phyloP scores from a whole-genome alignment of 495 filamentous ascomycete genomes.

The Cryomyces minteri region DNA sequence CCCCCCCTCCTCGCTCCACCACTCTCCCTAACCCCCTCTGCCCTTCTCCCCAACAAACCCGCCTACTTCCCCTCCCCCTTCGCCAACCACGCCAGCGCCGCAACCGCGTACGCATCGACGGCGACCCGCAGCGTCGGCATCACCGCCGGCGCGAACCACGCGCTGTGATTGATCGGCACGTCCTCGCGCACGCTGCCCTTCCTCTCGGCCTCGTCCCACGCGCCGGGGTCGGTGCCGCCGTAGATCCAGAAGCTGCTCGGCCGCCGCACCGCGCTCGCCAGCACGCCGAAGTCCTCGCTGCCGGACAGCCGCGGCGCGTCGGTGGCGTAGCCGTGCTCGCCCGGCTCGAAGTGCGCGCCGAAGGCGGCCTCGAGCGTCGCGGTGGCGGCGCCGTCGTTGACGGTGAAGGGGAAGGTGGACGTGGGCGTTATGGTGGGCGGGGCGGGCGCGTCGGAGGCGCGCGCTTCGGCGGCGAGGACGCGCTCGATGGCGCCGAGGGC shows the following conservation, averaged over 20 bases:
- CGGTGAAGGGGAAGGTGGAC: slow-evolving; percentile 26
- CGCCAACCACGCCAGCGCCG: slow-evolving; percentile 29
- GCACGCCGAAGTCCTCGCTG: slow-evolving; percentile 38
- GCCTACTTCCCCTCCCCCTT: neutral
- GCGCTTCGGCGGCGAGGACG: slow-evolving; percentile 35
- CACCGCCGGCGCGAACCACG: slow-evolving; percentile 40
- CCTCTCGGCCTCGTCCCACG: slow-evolving; percentile 29
- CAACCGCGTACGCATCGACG: slow-evolving; percentile 35
- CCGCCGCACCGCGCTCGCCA: slow-evolving; percentile 30
- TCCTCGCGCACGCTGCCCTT: slow-evolving; percentile 23
- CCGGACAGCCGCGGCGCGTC: slow-evolving; percentile 12
- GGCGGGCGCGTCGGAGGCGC: slow-evolving; percentile 22
- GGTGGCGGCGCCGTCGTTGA: slow-evolving; percentile 31
- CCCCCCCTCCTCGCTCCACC: too few species aligned
- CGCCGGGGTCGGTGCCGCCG: slow-evolving; percentile 29
- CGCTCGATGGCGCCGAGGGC: slow-evolving; percentile 28
- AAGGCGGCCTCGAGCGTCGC: slow-evolving; percentile 24
- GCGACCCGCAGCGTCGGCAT: slow-evolving; percentile 38
- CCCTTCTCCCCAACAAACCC: too few species aligned
- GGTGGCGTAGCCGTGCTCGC: slow-evolving; percentile 7
- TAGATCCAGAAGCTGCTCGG: slow-evolving; percentile 39
- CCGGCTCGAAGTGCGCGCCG: slow-evolving; percentile 22
- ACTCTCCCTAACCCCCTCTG: too few species aligned
- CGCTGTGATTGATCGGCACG: slow-evolving; percentile 35
- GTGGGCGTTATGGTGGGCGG: slow-evolving; percentile 23